A percentile compares a stretch with the other conserved stretches of the same genome.
These are phyloP conservation scores for Sporothrix inflata DNA, from an alignment of 2,329 filamentous ascomycete genomes.

Conservation along the genomic window DNA sequence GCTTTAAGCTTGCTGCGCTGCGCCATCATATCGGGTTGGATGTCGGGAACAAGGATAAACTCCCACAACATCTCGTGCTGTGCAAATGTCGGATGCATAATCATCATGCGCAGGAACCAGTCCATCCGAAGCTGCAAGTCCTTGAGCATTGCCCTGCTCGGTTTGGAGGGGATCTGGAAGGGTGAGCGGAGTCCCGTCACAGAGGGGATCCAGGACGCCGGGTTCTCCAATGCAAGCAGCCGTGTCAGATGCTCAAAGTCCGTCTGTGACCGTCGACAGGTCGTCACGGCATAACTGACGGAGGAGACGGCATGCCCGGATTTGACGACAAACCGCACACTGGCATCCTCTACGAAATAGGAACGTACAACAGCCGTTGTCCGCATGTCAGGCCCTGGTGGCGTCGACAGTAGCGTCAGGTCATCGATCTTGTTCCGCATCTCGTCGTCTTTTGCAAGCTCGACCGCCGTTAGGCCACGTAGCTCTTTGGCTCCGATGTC, in stretches of 20 bases:
- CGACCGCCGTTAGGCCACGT: conserved; percentile 88
- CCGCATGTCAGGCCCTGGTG: conserved; percentile 72
- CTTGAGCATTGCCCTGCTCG: conserved; percentile 81
- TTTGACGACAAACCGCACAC: conserved; percentile 89
- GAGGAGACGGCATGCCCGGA: conserved; percentile 84
- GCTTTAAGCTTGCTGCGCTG: conserved; percentile 87
- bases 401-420: conserved; percentile 78
- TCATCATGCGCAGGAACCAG: conserved; percentile 82
- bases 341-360: conserved; percentile 96
- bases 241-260: conserved; percentile 91
- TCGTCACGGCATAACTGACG: conserved; percentile 89
- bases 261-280: conserved; percentile 80
- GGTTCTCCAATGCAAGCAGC: conserved; percentile 84
- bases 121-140: conserved; percentile 87
- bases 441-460: conserved; percentile 96
- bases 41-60: conserved; percentile 94
- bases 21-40: conserved; percentile 87
- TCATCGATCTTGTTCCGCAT: conserved; percentile 96
- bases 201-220: conserved; percentile 90
- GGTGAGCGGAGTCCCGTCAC: conserved; percentile 79
- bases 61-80: conserved; percentile 99
- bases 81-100: conserved; percentile 87
- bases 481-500: conserved; percentile 83
- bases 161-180: conserved; percentile 90
- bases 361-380: conserved; percentile 92